Evolutionary conservation across 306 rosid genomes (phyloP), one percentile per base, ranked within the genome.

Genomic region (Castanea crenata): DNA sequence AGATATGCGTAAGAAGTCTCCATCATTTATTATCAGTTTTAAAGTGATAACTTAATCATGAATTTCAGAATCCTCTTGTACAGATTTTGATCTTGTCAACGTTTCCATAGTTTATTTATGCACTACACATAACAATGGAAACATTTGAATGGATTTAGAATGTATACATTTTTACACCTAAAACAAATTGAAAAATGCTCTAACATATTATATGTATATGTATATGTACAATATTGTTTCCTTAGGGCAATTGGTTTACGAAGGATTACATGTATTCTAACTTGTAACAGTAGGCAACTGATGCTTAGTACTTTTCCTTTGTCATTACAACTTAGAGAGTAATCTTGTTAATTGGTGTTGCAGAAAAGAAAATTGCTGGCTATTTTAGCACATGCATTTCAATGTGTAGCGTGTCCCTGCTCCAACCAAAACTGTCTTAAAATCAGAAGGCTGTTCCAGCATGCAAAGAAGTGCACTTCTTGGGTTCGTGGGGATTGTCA

Each of bases 351-450:
- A 12, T n/a, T 62, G 20, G 20, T 64, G 23, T 20, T 38, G 74
- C 80, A 85, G 87, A 81, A 18, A 25, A 77, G 25, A 78, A 9
- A 79, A 69, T 52, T 87, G 18, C 38, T 73, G 64, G 20, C 73
- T 32, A 69, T 81, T 56, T 27, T 91, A 34, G 51, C 69, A 65
- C 90, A 89, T 6, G 86, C 83, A 11, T 79, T 78, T 4, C 75
- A 27, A 12, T 91, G 91, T 71, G 71, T 15, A 64, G 70, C 61
- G 62, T 78, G 84, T 49, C 87, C 82, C 3, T 89, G 90, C 86
- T 20, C 83, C 41, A 29, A 81, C 57, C 76, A 61, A 8, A 9
- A 78, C 69, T 91, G 96, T 73, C 44, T 16, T 38, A 35, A 81
- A 75, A 59, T 88, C 1, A 88, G 74, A 52, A 86, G 11, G 74